phyloP scores from a whole-genome alignment of 371 early-diverging fungal species.

The Haplosporangium sp. region DNA sequence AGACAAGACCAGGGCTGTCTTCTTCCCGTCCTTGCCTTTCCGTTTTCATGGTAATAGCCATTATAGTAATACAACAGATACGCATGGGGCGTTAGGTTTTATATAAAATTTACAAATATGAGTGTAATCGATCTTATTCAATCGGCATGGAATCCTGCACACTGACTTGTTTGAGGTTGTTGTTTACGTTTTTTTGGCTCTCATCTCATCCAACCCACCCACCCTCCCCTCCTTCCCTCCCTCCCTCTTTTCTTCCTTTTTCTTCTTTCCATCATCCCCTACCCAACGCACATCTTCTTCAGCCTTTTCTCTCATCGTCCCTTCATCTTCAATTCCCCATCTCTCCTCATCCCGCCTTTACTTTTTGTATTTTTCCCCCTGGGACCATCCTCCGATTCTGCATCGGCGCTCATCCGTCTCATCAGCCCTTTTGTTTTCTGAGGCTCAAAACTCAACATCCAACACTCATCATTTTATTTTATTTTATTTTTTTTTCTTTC shows the following conservation, averaged over 20 bases:
- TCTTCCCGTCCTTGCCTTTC: neutral
- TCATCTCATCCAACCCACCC: too few species aligned
- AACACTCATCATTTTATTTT: neutral
- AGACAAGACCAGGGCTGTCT: neutral
- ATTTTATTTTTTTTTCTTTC: slow-evolving; percentile 7
- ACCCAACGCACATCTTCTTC: neutral
- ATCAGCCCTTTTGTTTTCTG: neutral
- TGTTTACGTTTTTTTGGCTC: too few species aligned
- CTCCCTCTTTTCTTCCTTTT: slow-evolving; percentile 2
- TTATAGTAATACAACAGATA: too few species aligned
- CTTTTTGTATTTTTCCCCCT: neutral
- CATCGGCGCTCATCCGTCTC: too few species aligned
- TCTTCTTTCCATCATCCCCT: neutral
- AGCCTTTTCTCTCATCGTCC: neutral
- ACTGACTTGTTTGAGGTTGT: too few species aligned
- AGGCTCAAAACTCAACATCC: too few species aligned
- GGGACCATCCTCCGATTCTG: too few species aligned
- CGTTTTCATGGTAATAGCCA: too few species aligned
- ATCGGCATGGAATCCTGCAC: too few species aligned
- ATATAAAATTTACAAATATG: too few species aligned
- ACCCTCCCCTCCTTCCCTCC: neutral
- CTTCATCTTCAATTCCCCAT: slow-evolving; percentile 1
- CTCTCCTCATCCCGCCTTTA: neutral
- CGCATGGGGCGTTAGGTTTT: too few species aligned
- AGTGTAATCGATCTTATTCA: too few species aligned